Evolutionary conservation across 768 basidiomycete genomes (phyloP).

Genomic region (Panaeolus papilionaceus): DNA sequence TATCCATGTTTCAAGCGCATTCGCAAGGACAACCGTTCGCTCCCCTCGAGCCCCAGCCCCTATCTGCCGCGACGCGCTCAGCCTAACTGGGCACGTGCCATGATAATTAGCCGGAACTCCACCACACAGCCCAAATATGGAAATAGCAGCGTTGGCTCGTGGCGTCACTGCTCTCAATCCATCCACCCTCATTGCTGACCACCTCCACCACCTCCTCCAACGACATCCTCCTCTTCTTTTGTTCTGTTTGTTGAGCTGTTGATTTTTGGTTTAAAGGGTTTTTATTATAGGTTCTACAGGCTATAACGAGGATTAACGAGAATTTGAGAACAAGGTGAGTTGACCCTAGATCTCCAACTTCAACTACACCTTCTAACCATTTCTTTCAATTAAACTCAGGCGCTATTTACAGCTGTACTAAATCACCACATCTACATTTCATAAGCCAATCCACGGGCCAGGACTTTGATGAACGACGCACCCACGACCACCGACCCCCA

Average conservation of each 20-base stretch:
- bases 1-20: too few species aligned
- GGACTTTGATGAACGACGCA: background rate
- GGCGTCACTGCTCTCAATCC: background rate
- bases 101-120: background rate
- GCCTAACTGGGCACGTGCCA: background rate
- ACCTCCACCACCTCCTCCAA: background rate
- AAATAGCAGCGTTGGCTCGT: slow-evolving; percentile 10
- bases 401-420: background rate
- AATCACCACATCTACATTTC: background rate
- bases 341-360: too few species aligned
- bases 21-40: too few species aligned
- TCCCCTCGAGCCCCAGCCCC: too few species aligned
- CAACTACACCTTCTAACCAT: too few species aligned
- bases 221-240: background rate
- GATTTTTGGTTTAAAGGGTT: background rate
- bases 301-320: too few species aligned
- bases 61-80: too few species aligned
- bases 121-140: slow-evolving; percentile 1
- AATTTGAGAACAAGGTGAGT: too few species aligned
- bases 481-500: background rate
- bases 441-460: background rate
- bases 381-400: background rate
- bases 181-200: background rate
- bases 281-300: background rate
- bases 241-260: background rate